These are phyloP conservation scores for Physaria fendleri DNA, from an alignment of 345 rosid genomes.

Conservation along the genomic window DNA sequence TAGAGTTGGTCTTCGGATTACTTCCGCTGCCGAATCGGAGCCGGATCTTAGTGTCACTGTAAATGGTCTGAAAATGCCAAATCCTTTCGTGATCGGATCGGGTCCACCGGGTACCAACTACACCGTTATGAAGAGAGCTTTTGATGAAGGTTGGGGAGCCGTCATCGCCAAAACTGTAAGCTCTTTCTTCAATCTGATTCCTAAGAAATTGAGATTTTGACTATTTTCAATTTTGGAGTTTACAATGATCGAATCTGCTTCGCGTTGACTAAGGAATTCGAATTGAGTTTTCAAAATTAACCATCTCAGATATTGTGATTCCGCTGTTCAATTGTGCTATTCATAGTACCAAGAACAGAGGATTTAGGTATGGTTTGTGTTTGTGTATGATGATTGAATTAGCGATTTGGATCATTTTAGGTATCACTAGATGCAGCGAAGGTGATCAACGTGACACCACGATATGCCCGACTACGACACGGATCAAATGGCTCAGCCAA, in stretches of 20 bases:
- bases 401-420: constrained; percentile 36
- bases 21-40: constrained; percentile 32
- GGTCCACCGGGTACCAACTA: constrained; percentile 99
- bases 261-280: constrained; percentile 1
- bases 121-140: constrained; percentile 94
- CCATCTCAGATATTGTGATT: too few relatives aligned
- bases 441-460: constrained; percentile 89
- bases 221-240: too few relatives aligned
- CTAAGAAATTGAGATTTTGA: neutral
- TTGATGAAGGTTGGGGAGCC: constrained; percentile 99
- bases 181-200: neutral
- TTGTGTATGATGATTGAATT: constrained; percentile 2
- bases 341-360: constrained; percentile 7
- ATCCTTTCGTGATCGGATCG: constrained; percentile 93
- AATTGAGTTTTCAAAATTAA: too few relatives aligned
- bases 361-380: neutral
- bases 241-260: neutral
- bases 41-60: constrained; percentile 88
- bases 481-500: constrained; percentile 74
- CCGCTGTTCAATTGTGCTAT: neutral
- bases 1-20: constrained; percentile 48
- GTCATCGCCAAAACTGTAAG: constrained; percentile 96
- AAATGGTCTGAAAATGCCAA: constrained; percentile 81
- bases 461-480: constrained; percentile 71
- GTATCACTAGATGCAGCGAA: constrained; percentile 90